Conservation (phyloP, 306 rosid genomes). For the Lotus japonicus region DNA sequence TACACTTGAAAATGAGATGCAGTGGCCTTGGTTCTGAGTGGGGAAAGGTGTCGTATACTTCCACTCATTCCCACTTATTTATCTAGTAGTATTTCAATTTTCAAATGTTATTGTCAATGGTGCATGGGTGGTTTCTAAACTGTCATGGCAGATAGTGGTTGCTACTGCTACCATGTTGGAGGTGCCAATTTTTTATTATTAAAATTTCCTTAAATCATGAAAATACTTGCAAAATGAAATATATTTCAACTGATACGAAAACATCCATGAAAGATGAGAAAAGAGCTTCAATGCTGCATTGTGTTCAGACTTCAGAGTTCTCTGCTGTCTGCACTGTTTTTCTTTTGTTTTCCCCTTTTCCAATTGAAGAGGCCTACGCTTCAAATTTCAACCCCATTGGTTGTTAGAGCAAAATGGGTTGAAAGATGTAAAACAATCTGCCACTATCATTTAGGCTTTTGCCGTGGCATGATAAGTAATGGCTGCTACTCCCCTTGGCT, state of each 20-base stretch:
- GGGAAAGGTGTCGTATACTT: slow-evolving; percentile 71
- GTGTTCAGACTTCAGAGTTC: neutral
- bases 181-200: neutral
- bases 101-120: neutral
- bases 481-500: neutral
- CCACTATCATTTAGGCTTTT: neutral
- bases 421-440: neutral
- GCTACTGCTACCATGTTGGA: neutral
- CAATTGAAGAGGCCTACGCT: neutral
- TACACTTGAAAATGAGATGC: slow-evolving; percentile 90
- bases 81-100: slow-evolving; percentile 2
- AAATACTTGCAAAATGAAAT: neutral
- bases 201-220: neutral
- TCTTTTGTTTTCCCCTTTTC: neutral
- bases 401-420: neutral
- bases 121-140: neutral
- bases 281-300: slow-evolving; percentile 2
- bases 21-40: slow-evolving; percentile 74
- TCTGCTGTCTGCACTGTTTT: neutral
- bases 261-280: neutral
- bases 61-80: neutral
- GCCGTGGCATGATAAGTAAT: neutral
- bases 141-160: neutral
- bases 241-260: neutral
- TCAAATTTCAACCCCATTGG: neutral